Evolutionary conservation across 2,329 filamentous ascomycete species (phyloP), one percentile per base, ranked within the genome.

Genomic region (Bisporella sp.): DNA sequence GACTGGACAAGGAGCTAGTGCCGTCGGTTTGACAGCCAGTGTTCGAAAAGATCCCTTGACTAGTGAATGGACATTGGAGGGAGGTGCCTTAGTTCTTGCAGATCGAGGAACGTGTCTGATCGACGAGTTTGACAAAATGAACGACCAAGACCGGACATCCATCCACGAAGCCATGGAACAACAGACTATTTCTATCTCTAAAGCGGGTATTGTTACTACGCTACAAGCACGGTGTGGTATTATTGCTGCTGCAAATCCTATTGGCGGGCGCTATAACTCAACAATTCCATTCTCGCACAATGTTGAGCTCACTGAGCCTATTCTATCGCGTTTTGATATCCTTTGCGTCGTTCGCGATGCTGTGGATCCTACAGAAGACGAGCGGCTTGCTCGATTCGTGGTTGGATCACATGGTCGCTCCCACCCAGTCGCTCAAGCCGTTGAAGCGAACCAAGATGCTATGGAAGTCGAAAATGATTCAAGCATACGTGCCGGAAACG

Each of bases 101-200:
- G 93, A 99, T 67, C 86, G 89, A 58, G 93, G 93, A 40, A 96
- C 89, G 12, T 97, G 93, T 64, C 76, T 99, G 31, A 99, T 99
- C 56, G 93, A 99, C 63, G 93, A 99, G 70, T 99, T 99, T 62
- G 93, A 99, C 79, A 99, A 99, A 77, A 99, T 99, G 93, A 97
- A 97, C 68, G 93, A 99, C 67, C 90, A 97, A 66, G 93, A 99
- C 68, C 83, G 93, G 57, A 97, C 93, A 1, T 96, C 90, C 6
- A 99, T 99, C 60, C 93, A 99, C 78, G 93, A 99, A 75, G 93
- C 93, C 53, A 99, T 99, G 93, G 93, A 99, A 70, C 93, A 99
- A 70, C 93, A 99, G 71, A 99, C 93, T 1, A 99, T 99, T 59
- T 97, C 92, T 54, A 99, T 99, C 64, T 96, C 90, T 57, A 99